Evolutionary conservation across 208 protist genomes (phyloP).

Genomic region (Porcisia hertigi): DNA sequence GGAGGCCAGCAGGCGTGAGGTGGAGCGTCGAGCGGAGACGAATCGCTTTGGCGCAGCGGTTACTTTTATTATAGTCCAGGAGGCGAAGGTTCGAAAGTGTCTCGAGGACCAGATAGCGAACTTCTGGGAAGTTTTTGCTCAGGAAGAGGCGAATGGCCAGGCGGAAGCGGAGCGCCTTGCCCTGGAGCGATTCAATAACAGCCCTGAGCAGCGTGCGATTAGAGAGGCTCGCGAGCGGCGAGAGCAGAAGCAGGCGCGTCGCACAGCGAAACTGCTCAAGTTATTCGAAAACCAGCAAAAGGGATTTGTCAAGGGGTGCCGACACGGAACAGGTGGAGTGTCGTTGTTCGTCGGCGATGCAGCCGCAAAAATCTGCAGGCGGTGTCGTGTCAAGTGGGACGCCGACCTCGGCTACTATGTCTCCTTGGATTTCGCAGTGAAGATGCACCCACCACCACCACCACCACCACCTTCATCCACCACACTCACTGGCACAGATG

Average conservation of each 20-base stretch:
- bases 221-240: slow-evolving; percentile 48
- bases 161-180: slow-evolving; percentile 56
- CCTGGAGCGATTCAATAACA: slow-evolving; percentile 71
- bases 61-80: slow-evolving; percentile 60
- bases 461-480: neutral
- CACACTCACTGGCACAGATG: neutral
- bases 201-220: slow-evolving; percentile 74
- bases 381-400: slow-evolving; percentile 73
- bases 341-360: slow-evolving; percentile 63
- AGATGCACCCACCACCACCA: slow-evolving; percentile 20
- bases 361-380: slow-evolving; percentile 48
- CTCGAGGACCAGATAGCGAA: slow-evolving; percentile 34
- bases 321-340: slow-evolving; percentile 47
- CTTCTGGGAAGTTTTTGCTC: slow-evolving; percentile 21
- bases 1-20: slow-evolving; percentile 1
- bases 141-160: slow-evolving; percentile 28
- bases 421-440: slow-evolving; percentile 37
- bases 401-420: slow-evolving; percentile 70
- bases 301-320: slow-evolving; percentile 55
- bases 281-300: slow-evolving; percentile 58
- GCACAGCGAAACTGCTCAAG: slow-evolving; percentile 32
- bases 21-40: slow-evolving; percentile 21
- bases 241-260: slow-evolving; percentile 32
- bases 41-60: slow-evolving; percentile 47
- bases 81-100: slow-evolving; percentile 24